Percentiles rank a stretch among this genome's conserved stretches.
phyloP scores from a whole-genome alignment of 306 rosid species.

The Rubus idaeus region DNA sequence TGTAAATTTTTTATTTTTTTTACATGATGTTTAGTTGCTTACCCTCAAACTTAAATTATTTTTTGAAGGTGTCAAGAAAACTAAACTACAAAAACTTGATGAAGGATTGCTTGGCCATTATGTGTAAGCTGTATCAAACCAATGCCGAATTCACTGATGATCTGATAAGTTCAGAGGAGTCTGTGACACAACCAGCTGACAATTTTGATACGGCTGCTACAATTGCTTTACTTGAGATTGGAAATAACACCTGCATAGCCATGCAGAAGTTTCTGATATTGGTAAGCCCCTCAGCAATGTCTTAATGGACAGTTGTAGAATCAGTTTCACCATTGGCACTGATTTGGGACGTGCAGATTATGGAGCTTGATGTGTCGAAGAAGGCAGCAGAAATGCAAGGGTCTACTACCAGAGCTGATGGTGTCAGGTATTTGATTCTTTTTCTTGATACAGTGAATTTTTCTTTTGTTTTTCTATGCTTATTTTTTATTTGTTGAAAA shows the following conservation, averaged over 20 bases:
- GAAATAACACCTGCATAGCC: slow-evolving; percentile 51
- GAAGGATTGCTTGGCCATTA: slow-evolving; percentile 59
- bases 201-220: slow-evolving; percentile 36
- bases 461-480: not conserved
- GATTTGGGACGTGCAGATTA: slow-evolving; percentile 50
- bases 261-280: slow-evolving; percentile 58
- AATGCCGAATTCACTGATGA: slow-evolving; percentile 37
- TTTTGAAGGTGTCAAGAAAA: slow-evolving; percentile 75
- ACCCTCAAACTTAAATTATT: slow-evolving; percentile 5
- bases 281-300: slow-evolving; percentile 40
- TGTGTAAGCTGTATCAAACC: slow-evolving; percentile 58
- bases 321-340: slow-evolving; percentile 20
- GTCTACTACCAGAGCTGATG: slow-evolving; percentile 69
- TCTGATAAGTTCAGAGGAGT: slow-evolving; percentile 34
- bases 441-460: slow-evolving; percentile 9
- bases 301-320: slow-evolving; percentile 19
- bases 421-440: slow-evolving; percentile 56
- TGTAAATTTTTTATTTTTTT: not conserved
- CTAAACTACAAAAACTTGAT: slow-evolving; percentile 61
- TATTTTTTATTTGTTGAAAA: not conserved
- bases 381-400: slow-evolving; percentile 66
- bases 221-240: slow-evolving; percentile 58
- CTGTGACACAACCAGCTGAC: slow-evolving; percentile 35
- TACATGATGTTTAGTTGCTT: slow-evolving; percentile 17
- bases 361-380: slow-evolving; percentile 77